Evolutionary conservation across 768 basidiomycete genomes (phyloP), one percentile per base, ranked within the genome.

Genomic region (Hebeloma cylindrosporum): DNA sequence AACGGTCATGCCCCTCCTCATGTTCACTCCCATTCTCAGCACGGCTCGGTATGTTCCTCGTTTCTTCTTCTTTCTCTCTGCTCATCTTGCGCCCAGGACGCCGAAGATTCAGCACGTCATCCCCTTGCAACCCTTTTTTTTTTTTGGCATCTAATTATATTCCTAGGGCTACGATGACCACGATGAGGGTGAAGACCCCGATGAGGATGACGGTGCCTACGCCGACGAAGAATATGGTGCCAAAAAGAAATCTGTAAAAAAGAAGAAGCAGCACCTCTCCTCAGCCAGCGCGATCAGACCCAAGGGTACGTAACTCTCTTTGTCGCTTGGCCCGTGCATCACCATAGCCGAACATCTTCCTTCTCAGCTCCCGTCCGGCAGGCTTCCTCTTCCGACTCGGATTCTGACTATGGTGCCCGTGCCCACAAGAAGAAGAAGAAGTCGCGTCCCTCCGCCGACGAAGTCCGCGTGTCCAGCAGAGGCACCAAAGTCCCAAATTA

Each of bases 401-500:
- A 88, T 64, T 91, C 88, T 2, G 90, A 93, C 57, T 93, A 91
- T 57, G 90, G 88, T 32, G 78, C 85, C 23, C 83, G 86, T 44
- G 79, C 89, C 30, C 71, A 73, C 54, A 90, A 88, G 77, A 90
- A 86, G 72, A 92, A 90, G 77, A 89, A 85, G 71, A 81, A 77
- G 59, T 65, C 68, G 48, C 76, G 67, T 45, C 60, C 68, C 26
- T 73, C 81, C 11, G 73, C 70, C 11, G 85, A 87, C 50, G 89
- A 92, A 63, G 67, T 91, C 39, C 87, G 90, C 49, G 79, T 90
- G 40, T 90, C 79, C 35, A 80, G 87, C 53, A 68, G 83, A 28
- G 87, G 88, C 43, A 81, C 72, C 60, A 88, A 82, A 65, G 76
- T 90, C 45, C 88, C 88, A 28, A 93, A 93, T 65, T 93, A 93